Conservation (phyloP, 164 flowering plant genomes). For the Platanus orientalis region DNA sequence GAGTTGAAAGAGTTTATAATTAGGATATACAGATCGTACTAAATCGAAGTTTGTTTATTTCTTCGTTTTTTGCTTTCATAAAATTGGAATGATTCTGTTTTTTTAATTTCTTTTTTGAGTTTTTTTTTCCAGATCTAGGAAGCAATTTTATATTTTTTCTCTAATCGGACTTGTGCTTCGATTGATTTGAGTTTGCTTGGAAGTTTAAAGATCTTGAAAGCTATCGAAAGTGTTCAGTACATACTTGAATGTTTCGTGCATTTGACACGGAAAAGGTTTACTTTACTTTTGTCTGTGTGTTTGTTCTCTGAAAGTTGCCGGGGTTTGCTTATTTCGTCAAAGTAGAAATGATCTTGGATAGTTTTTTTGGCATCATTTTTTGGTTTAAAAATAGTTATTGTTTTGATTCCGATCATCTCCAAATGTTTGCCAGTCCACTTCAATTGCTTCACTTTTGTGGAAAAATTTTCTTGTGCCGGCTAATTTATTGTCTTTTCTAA, state of each 20-base stretch:
- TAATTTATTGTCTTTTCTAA: too few relatives aligned
- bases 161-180: background rate
- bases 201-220: background rate
- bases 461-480: too few relatives aligned
- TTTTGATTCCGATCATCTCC: background rate
- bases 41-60: background rate
- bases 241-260: too few relatives aligned
- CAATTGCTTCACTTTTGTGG: background rate
- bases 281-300: too few relatives aligned
- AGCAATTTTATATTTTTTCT: background rate
- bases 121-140: background rate
- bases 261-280: too few relatives aligned
- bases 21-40: background rate
- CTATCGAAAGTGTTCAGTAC: background rate
- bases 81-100: too few relatives aligned
- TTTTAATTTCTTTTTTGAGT: too few relatives aligned
- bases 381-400: background rate
- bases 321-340: background rate
- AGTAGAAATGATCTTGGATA: background rate
- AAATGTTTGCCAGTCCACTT: background rate
- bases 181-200: constrained; percentile 3
- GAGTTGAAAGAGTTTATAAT: too few relatives aligned
- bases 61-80: too few relatives aligned
- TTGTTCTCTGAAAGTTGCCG: too few relatives aligned
- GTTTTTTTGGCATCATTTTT: background rate